These are phyloP conservation scores for Calamus simplicifolius DNA, from an alignment of 176 grass and related monocot genomes.

Conservation along the genomic window DNA sequence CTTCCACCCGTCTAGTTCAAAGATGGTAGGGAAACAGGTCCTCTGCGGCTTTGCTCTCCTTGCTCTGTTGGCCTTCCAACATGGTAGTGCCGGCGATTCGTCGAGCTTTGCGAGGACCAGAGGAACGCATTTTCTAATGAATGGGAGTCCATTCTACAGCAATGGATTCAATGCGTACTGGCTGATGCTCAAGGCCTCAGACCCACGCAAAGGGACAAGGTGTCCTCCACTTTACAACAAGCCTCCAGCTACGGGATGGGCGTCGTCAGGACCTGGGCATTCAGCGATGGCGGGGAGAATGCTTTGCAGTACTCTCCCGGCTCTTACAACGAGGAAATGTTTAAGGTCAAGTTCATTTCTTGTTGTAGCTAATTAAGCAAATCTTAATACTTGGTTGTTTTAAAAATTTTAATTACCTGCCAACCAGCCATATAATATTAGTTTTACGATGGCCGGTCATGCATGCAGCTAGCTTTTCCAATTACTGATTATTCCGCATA, in stretches of 20 bases:
- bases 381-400: too few species aligned
- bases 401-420: too few species aligned
- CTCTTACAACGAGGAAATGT: constrained; percentile 63
- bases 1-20: too few species aligned
- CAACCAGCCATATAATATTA: too few species aligned
- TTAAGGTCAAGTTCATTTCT: constrained; percentile 28
- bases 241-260: constrained; percentile 38
- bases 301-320: constrained; percentile 61
- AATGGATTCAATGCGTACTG: constrained; percentile 95
- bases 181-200: constrained; percentile 57
- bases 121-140: constrained; percentile 33
- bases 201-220: constrained; percentile 24
- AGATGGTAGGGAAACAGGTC: too few species aligned
- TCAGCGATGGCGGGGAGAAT: constrained; percentile 51
- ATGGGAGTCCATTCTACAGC: constrained; percentile 30
- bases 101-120: constrained; percentile 13
- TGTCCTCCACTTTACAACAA: constrained; percentile 37
- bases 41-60: too few species aligned
- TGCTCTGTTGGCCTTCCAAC: too few species aligned
- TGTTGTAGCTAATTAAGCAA: too few species aligned
- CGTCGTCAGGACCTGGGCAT: constrained; percentile 63
- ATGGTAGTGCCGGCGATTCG: too few species aligned
- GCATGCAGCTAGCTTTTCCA: too few species aligned
- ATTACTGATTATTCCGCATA: too few species aligned
- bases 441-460: too few species aligned